Base-by-base conservation (phyloP, 2,329 filamentous ascomycete genomes). In the Capronia americana region DNA sequence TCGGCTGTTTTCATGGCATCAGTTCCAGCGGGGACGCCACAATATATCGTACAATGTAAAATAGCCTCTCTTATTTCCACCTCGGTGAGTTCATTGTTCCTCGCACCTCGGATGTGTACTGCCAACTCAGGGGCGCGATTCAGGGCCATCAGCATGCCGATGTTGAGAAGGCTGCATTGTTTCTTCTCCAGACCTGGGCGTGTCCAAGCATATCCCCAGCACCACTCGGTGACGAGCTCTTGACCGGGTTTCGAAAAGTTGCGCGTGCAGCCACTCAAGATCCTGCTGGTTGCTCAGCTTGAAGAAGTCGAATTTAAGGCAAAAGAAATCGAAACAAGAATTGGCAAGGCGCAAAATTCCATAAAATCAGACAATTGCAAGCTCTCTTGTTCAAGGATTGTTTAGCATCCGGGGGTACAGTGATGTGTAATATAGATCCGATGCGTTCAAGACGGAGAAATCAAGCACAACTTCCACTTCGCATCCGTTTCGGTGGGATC, bases 71-170 rank as follows among this genome's bases (percentile, higher is more conserved):
- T 78, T 56, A 90, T 87, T 75, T 89, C 87, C n/a, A 85, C 74
- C 72, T 88, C 86, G 0, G 81, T 83, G 10, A 87, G 76, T 0
- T 87, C 88, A 70, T 90, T 90, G 68, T 85, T 87, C 67, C 86
- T 76, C 0, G 87, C 87, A 0, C 87, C 87, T 20, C 86, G 79
- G n/a, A 87, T 80, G 73, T 90, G 87, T 5, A 86, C 81, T 0
- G 80, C 86, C 64, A 90, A 77, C 73, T 90, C 87, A 0, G 84
- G 82, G 2, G 78, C 79, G 3, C 85, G 79, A 71, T 88, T 88
- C 67, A 88, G 79, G 3, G 86, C 86, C 74, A 85, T 85, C 57
- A 90, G 78, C 83, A 90, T 88, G 55, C 84, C 86, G 54, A 89
- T 60, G 50, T 41, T 61, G 59, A 61, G 30, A 20, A 61, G 59